Conservation (phyloP, 345 rosid species). For the Pistacia atlantica region DNA sequence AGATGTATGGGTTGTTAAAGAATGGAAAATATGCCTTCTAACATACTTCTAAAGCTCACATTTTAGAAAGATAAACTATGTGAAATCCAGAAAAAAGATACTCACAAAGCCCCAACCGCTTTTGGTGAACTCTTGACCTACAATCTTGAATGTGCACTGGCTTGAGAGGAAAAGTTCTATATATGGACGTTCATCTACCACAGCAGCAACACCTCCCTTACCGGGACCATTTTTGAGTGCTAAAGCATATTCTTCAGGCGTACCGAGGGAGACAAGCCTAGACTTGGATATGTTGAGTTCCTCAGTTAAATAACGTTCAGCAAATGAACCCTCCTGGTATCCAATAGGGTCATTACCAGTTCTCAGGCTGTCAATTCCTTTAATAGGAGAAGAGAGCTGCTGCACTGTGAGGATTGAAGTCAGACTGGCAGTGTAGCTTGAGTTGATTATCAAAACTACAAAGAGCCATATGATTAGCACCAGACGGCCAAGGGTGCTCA, state of each 20-base stretch:
- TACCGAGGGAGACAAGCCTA: conserved; percentile 72
- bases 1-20: neutral
- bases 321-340: conserved; percentile 87
- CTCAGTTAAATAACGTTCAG: conserved; percentile 68
- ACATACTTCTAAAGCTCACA: neutral
- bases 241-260: conserved; percentile 76
- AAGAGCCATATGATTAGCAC: conserved; percentile 93
- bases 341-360: conserved; percentile 68
- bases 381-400: conserved; percentile 75
- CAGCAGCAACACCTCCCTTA: conserved; percentile 88
- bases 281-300: conserved; percentile 74
- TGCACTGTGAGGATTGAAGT: conserved; percentile 95
- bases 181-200: conserved; percentile 85
- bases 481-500: conserved; percentile 79
- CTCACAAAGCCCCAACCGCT: conserved; percentile 97
- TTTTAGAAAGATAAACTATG: neutral
- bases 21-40: neutral
- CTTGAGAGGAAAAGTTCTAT: conserved; percentile 75
- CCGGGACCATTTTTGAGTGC: conserved; percentile 72
- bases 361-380: conserved; percentile 79
- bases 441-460: conserved; percentile 88
- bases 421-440: conserved; percentile 95
- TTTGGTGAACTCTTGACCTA: conserved; percentile 88
- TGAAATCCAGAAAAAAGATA: conserved; percentile 21
- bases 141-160: conserved; percentile 71